Evolutionary conservation across 495 filamentous ascomycete genomes (phyloP).

Genomic region (Corynascus novoguineensis): DNA sequence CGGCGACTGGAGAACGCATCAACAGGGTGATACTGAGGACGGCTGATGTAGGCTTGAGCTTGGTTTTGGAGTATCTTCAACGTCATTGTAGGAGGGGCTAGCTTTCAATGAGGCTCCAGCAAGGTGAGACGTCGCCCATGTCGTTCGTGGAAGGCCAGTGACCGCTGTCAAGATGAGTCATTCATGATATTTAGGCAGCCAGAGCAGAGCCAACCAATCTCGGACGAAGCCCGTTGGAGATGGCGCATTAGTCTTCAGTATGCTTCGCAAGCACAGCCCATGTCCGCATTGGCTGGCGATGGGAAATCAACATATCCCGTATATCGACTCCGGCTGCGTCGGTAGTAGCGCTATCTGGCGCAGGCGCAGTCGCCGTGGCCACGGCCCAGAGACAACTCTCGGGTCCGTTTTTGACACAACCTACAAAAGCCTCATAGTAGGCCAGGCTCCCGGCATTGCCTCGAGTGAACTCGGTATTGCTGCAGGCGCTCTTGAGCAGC

Average conservation of each 20-base stretch:
- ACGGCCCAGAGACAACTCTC: constrained; percentile 28
- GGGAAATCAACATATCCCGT: constrained; percentile 16
- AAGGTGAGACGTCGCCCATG: constrained; percentile 25
- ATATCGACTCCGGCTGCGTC: neutral
- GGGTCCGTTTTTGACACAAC: constrained; percentile 24
- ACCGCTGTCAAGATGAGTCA: constrained; percentile 12
- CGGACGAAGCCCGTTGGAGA: constrained; percentile 27
- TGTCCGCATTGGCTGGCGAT: constrained; percentile 11
- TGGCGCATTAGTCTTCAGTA: constrained; percentile 29
- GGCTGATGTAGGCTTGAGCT: constrained; percentile 24
- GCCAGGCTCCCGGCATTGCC: constrained; percentile 24
- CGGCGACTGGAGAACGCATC: constrained; percentile 23
- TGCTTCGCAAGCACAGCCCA: constrained; percentile 14
- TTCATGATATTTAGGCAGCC: neutral
- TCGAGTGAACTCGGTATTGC: constrained; percentile 24
- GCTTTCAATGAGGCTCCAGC: constrained; percentile 20
- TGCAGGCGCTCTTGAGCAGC: constrained; percentile 24
- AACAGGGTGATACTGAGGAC: constrained; percentile 30
- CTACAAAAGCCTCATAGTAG: constrained; percentile 25
- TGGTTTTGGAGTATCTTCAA: constrained; percentile 13
- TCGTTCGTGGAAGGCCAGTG: constrained; percentile 23
- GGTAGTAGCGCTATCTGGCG: neutral
- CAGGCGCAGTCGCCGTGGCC: neutral
- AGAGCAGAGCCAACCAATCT: constrained; percentile 13
- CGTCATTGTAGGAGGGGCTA: constrained; percentile 18